Base-by-base conservation (phyloP, 2,329 filamentous ascomycete species). In the Paraphoma sp. region DNA sequence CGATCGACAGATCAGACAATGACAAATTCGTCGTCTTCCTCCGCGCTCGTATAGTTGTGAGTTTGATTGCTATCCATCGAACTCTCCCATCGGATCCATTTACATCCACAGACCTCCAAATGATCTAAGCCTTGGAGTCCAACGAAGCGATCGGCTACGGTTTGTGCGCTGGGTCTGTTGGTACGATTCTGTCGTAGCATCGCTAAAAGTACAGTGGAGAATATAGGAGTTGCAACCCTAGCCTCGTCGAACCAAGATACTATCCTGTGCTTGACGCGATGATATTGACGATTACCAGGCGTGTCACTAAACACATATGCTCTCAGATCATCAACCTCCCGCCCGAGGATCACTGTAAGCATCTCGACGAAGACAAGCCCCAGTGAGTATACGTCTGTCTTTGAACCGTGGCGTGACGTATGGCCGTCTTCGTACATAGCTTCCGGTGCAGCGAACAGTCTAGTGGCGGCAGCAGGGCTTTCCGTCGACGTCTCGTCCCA, bases 301-400 rank as follows among this genome's bases (percentile, higher is more conserved):
- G 3, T 8, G 40, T 42, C 10, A 4, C 16, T 16, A n/a, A 42
- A 42, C 10, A 42, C 2, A 16, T 3, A 42, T 2, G 12, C 10
- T 16, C 40, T 11, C 16, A 42, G 16, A 16, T 16, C 40, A 17
- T 16, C 40, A n/a, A 42, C 8, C 8, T 42, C 2, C 3, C 16
- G 8, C 8, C 38, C 38, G 16, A 16, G 8, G 4, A 42, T 42
- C 5, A 60, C 51, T 2, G 53, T 46, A 10, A 61, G 51, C 47
- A 65, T 57, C 40, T 65, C 62, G 2, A 62, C 48, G 41, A 63
- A 65, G 1, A 65, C 59, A 18, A 57, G 46, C 1, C 62, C 62
- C 6, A 65, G 53, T 1, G 60, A 57, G 36, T 57, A 65, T 4
- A 65, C 58, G 40, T 63, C 62, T 9, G 50, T 48, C 33, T 57